Evolutionary conservation across 2,329 filamentous ascomycete species (phyloP), one percentile per base, ranked within the genome.

Genomic region (Phialocephala subalpina): DNA sequence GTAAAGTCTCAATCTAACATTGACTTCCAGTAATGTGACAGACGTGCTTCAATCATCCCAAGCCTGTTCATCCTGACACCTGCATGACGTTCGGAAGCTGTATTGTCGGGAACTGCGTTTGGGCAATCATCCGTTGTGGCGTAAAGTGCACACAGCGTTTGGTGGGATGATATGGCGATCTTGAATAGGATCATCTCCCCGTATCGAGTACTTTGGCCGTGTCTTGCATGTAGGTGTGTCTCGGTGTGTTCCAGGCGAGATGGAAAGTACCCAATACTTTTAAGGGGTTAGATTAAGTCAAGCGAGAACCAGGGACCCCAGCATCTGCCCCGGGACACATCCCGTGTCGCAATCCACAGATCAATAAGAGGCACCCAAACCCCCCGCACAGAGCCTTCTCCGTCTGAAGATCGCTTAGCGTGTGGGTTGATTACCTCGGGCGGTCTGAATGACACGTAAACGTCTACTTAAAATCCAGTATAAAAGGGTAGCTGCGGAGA

Each of bases 261-360:
- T 33, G 25, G 25, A n/a, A 53, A 29, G 49, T 53, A 53, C 49
- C 49, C 49, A 53, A 53, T 53, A 53, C 49, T 53, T 53, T 53
- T 8, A 29, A 53, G 49, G 49, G 49, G 49, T 53, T 53, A 33
- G 49, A 33, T 53, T 53, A 29, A 33, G 49, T 18, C n/a, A 53
- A 27, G 49, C 49, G 25, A 53, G 25, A 12, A 53, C 49, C 14
- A 29, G 49, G 47, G 49, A 7, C 25, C 22, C 49, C 18, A 4
- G 49, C 18, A 9, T 29, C 11, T 18, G 18, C 18, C 7, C 47
- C 47, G 47, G 22, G 12, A 52, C 18, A 47, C 16, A 6, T 52
- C 27, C 47, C 47, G 47, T n/a, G 3, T n/a, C 42, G 42, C 42
- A n/a, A 45, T 52, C 3, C 47, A 52, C 47, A 52, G 22, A 52